Conservation (phyloP, 2,329 filamentous ascomycete species). For the Ascochyta pisi region DNA sequence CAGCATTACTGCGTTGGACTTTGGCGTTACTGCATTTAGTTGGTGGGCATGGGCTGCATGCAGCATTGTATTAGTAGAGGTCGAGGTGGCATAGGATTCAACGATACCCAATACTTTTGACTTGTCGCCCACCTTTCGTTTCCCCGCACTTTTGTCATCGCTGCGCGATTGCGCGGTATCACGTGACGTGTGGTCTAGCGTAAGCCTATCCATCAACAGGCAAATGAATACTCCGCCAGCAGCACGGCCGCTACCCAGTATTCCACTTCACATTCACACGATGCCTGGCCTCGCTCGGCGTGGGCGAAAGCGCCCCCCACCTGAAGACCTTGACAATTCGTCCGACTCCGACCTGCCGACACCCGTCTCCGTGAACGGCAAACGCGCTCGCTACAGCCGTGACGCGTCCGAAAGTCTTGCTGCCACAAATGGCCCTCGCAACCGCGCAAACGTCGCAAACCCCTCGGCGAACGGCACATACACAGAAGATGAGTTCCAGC, state of each 20-base stretch:
- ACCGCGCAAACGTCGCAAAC: conserved; percentile 23
- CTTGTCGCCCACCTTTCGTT: not conserved
- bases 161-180: conserved; percentile 22
- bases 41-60: not conserved
- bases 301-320: conserved; percentile 33
- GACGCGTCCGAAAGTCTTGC: conserved; percentile 38
- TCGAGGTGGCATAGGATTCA: not conserved
- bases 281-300: conserved; percentile 39
- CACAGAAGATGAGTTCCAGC: conserved; percentile 51
- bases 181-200: conserved; percentile 19
- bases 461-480: conserved; percentile 18
- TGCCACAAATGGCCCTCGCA: conserved; percentile 7
- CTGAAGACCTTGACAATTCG: conserved; percentile 27
- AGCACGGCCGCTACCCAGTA: not conserved
- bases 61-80: conserved; percentile 15
- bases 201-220: not conserved
- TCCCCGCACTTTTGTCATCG: conserved; percentile 1
- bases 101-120: conserved; percentile 1
- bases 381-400: conserved; percentile 40
- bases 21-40: conserved; percentile 11
- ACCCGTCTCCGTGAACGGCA: conserved; percentile 32
- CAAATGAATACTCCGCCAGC: not conserved
- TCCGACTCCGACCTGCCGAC: conserved; percentile 29
- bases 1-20: not conserved
- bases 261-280: not conserved